Base-by-base conservation (phyloP, 2,329 filamentous ascomycete species). In the Gliomastix tumulicola region DNA sequence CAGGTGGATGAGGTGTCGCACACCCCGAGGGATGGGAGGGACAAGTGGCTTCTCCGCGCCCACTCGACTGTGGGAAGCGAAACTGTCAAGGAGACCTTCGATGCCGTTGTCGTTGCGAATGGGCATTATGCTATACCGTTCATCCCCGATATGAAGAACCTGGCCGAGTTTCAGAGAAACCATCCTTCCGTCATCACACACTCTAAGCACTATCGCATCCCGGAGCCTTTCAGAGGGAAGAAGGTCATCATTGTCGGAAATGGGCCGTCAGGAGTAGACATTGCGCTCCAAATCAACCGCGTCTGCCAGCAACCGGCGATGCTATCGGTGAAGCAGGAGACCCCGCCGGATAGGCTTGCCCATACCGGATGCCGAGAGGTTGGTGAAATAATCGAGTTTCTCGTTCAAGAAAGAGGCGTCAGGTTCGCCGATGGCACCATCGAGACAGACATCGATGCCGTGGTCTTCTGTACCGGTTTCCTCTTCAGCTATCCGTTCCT, bases 381-480 rank as follows among this genome's bases (percentile, higher is more conserved):
- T 5, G 62, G 69, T 7, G 63, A 73, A 43, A 85, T 87, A 39
- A 67, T 69, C 7, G 77, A 60, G 51, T 84, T 68, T 45, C 58
- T 69, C 11, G 52, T 65, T 0, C 59, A 69, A 4, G 62, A 72
- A 35, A 70, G 77, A 43, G 79, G 73, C 4, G 70, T 92, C 3
- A 66, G 71, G 21, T 86, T 94, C 44, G 66, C 69, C 28, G 71
- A 87, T 49, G 83, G 82, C 3, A 67, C 66, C 0, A 52, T 82
- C 9, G 84, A 88, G 50, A n/a, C 9, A n/a, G 65, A 79, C 22
- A 60, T 97, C 38, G 89, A 96, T 50, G 74, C 77, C 2, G 64
- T 96, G 6, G 55, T 97, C 20, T 96, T 90, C 58, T 89, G 86
- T 55, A 96, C 90, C 0, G 90, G 90, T 1, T 97, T 94, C 50